Percentiles rank a stretch among this genome's conserved stretches.
Evolutionary conservation across 2,329 filamentous ascomycete genomes (phyloP).

Genomic region (Neofusicoccum cordaticola): DNA sequence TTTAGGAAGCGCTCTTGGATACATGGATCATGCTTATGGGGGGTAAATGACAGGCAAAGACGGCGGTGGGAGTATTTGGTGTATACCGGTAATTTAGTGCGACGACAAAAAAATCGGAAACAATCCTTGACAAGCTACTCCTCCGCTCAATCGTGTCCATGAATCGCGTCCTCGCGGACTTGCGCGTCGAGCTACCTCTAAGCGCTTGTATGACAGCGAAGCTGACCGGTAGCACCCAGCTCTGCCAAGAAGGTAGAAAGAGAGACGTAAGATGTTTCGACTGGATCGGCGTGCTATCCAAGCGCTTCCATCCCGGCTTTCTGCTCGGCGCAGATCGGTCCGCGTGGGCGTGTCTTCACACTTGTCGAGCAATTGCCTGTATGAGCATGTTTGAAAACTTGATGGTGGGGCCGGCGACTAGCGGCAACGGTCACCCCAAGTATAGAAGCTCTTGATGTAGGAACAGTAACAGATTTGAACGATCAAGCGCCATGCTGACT

Average conservation of each 20-base stretch:
- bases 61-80: not conserved
- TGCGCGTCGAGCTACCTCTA: not conserved
- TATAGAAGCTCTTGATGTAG: not conserved
- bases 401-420: not conserved
- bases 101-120: not conserved
- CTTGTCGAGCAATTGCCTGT: not conserved
- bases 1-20: not conserved
- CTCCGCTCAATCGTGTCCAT: not conserved
- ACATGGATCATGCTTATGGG: not conserved
- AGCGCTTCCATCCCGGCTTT: not conserved
- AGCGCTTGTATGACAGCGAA: not conserved
- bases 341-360: not conserved
- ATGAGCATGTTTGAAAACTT: not conserved
- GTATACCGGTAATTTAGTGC: not conserved
- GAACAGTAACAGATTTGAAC: not conserved
- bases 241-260: not conserved
- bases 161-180: not conserved
- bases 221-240: not conserved
- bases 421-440: not conserved
- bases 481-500: not conserved
- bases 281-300: not conserved
- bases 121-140: not conserved
- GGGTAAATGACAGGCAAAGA: not conserved
- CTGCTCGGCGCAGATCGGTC: not conserved
- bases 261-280: not conserved